Percentiles rank a stretch among this genome's conserved stretches.
Conservation (phyloP, 441 rosid genomes). For the Codiaeum variegatum region DNA sequence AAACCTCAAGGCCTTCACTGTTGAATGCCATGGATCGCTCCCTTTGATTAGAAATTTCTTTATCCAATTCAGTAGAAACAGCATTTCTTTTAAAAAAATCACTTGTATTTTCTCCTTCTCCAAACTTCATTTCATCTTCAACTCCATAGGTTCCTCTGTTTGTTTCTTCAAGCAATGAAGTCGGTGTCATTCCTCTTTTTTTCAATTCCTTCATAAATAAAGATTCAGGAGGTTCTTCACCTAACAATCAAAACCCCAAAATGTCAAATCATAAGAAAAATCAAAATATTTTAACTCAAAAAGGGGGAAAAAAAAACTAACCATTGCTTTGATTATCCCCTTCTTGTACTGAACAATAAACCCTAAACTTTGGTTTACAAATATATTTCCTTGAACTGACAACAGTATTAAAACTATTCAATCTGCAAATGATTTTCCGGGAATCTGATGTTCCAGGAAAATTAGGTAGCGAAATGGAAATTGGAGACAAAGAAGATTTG, state of each 20-base stretch:
- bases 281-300: background rate
- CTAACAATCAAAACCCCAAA: constrained; percentile 27
- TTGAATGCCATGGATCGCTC: constrained; percentile 83
- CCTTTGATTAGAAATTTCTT: constrained; percentile 68
- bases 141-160: constrained; percentile 36
- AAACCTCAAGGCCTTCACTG: constrained; percentile 99
- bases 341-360: constrained; percentile 46
- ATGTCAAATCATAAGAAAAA: background rate
- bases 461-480: constrained; percentile 43
- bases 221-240: constrained; percentile 93
- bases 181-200: constrained; percentile 88
- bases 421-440: constrained; percentile 34
- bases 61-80: constrained; percentile 57
- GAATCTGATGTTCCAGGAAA: constrained; percentile 37
- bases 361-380: constrained; percentile 29
- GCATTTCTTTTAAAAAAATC: constrained; percentile 51
- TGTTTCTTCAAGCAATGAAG: constrained; percentile 75
- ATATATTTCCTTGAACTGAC: constrained; percentile 18
- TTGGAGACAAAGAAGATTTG: constrained; percentile 40
- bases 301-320: constrained; percentile 27
- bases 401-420: constrained; percentile 18
- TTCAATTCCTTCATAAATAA: constrained; percentile 89
- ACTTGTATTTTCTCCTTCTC: constrained; percentile 41
- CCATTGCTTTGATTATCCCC: constrained; percentile 62
- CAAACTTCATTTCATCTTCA: constrained; percentile 42